Conservation (phyloP, 305 asterid species). For the Lippia alba region DNA sequence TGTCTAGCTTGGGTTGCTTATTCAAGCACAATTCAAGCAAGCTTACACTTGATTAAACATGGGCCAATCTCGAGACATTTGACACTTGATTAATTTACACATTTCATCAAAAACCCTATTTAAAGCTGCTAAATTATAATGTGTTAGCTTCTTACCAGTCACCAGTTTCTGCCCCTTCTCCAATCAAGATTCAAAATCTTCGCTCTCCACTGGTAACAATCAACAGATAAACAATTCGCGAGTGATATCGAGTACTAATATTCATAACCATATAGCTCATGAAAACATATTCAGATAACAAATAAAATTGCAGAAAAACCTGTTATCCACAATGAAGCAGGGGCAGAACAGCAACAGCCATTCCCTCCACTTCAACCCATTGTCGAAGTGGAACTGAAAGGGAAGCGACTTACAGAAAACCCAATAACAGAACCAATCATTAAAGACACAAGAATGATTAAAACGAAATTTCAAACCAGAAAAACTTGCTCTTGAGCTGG, state of each 20-base stretch:
- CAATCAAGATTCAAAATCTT: slow-evolving; percentile 32
- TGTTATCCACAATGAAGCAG: slow-evolving; percentile 5
- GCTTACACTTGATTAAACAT: background rate
- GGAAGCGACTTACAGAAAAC: background rate
- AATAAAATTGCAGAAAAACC: background rate
- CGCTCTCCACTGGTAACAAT: slow-evolving; percentile 32
- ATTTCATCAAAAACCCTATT: background rate
- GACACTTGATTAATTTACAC: background rate
- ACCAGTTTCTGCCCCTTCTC: slow-evolving; percentile 21
- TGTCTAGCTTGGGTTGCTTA: background rate
- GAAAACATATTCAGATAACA: no score
- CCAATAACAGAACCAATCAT: slow-evolving; percentile 6
- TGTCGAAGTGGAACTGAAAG: background rate
- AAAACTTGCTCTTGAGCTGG: slow-evolving; percentile 15
- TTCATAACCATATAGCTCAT: slow-evolving; percentile 23
- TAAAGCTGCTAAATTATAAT: background rate
- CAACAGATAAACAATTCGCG: slow-evolving; percentile 30
- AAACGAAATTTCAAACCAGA: slow-evolving; percentile 23
- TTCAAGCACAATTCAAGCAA: background rate
- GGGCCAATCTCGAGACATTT: background rate
- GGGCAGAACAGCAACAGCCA: slow-evolving; percentile 17
- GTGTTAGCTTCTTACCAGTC: slow-evolving; percentile 22
- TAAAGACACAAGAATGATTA: background rate
- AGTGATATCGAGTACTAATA: slow-evolving; percentile 28
- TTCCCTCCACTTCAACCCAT: background rate